A percentile compares a stretch with the other conserved stretches of the same genome.
phyloP scores from a whole-genome alignment of 306 rosid genomes.

The Ormosia semicastrata region DNA sequence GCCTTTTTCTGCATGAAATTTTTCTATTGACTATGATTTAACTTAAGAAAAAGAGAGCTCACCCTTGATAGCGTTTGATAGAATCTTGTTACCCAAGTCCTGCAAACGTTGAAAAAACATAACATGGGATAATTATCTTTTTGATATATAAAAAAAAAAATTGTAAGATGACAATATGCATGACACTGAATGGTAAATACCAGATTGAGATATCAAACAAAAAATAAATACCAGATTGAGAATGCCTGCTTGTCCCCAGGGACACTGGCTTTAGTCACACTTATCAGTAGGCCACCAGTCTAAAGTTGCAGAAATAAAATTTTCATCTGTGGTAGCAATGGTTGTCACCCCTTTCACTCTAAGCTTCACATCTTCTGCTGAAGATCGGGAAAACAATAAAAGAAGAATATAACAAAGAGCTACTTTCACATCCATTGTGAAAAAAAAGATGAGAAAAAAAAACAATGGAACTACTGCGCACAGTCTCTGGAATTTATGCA shows the following conservation, averaged over 20 bases:
- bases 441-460: background rate
- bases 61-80: conserved; percentile 61
- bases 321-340: conserved; percentile 51
- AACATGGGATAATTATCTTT: background rate
- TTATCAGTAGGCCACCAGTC: conserved; percentile 75
- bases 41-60: background rate
- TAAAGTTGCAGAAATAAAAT: conserved; percentile 64
- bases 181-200: background rate
- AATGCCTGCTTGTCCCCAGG: conserved; percentile 55
- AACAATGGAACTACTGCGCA: too few species aligned
- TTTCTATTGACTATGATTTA: background rate
- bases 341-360: conserved; percentile 37
- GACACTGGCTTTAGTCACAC: conserved; percentile 61
- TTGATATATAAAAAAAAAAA: background rate
- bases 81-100: conserved; percentile 53
- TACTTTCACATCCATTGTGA: conserved; percentile 31
- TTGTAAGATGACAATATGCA: background rate
- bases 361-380: conserved; percentile 37
- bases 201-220: background rate
- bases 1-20: background rate
- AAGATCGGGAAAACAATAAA: conserved; percentile 7
- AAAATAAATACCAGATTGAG: conserved; percentile 42
- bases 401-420: conserved; percentile 7
- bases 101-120: conserved; percentile 10
- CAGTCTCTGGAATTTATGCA: background rate